Percentiles rank a stretch among this genome's conserved stretches.
These are phyloP conservation scores for Fusarium sambucinum DNA, from an alignment of 2,329 filamentous ascomycete species.

Conservation along the genomic window DNA sequence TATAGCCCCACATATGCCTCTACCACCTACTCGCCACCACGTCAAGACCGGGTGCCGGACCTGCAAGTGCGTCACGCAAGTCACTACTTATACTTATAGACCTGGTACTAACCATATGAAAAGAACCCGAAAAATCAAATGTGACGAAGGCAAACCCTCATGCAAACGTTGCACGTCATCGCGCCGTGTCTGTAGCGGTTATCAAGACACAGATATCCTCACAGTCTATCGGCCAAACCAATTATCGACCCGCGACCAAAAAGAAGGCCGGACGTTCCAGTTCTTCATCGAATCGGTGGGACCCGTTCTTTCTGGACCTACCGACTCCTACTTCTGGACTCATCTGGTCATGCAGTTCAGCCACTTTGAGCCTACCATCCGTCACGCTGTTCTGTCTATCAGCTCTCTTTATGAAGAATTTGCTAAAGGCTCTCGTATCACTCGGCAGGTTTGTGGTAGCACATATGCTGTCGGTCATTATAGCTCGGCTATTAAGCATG, in stretches of 20 bases:
- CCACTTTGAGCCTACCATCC: constrained; percentile 27
- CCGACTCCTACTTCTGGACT: constrained; percentile 38
- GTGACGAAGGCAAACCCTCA: constrained; percentile 6
- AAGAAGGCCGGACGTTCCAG: constrained; percentile 23
- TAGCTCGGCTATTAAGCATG: constrained; percentile 22
- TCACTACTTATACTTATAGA: too few species aligned
- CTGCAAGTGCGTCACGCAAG: too few species aligned
- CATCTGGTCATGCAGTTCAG: constrained; percentile 40
- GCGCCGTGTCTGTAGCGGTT: constrained; percentile 12
- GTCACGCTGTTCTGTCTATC: constrained; percentile 28
- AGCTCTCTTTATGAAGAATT: constrained; percentile 35
- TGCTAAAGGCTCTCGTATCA: background rate
- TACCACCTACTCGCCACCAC: too few species aligned
- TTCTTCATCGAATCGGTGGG: constrained; percentile 29
- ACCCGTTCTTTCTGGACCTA: constrained; percentile 20
- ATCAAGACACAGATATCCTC: background rate
- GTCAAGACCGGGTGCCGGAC: too few species aligned
- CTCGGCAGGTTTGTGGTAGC: constrained; percentile 14
- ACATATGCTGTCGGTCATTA: constrained; percentile 24
- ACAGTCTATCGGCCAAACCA: constrained; percentile 23
- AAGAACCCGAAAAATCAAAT: constrained; percentile 16
- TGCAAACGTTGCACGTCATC: constrained; percentile 7
- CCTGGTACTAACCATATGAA: too few species aligned
- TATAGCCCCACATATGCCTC: too few species aligned
- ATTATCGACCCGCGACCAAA: constrained; percentile 8